These are phyloP conservation scores for Pestalotiopsis sp. DNA, from an alignment of 2,329 filamentous ascomycete genomes.

Conservation along the genomic window DNA sequence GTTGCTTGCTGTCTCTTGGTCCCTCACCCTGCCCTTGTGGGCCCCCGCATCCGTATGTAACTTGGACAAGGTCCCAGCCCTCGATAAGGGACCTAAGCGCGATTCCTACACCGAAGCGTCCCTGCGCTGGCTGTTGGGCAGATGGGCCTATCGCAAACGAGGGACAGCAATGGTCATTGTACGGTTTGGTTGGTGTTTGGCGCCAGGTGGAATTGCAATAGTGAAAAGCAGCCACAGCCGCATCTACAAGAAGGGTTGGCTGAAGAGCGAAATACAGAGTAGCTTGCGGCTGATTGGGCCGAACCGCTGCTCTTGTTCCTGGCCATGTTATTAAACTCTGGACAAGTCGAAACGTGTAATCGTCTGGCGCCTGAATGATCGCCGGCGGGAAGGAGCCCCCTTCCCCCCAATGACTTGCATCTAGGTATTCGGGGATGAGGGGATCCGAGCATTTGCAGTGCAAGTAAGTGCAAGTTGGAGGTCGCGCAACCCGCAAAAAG, in stretches of 20 bases:
- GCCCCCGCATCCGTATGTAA: neutral
- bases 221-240: neutral
- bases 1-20: neutral
- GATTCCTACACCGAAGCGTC: neutral
- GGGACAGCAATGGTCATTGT: neutral
- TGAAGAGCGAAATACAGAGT: neutral
- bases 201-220: neutral
- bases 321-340: neutral
- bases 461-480: neutral
- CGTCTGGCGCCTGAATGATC: constrained; percentile 9
- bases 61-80: neutral
- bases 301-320: neutral
- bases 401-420: constrained; percentile 7
- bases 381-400: neutral
- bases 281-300: neutral
- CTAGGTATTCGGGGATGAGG: constrained; percentile 7
- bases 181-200: neutral
- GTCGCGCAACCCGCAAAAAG: neutral
- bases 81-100: neutral
- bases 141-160: neutral
- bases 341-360: constrained; percentile 8
- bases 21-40: neutral
- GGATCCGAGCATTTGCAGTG: neutral
- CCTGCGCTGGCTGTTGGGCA: neutral
- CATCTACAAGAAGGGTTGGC: neutral